A percentile compares a stretch with the other conserved stretches of the same genome.
Conservation (phyloP, 169 alveolate species). For the Perkinsus olseni region DNA sequence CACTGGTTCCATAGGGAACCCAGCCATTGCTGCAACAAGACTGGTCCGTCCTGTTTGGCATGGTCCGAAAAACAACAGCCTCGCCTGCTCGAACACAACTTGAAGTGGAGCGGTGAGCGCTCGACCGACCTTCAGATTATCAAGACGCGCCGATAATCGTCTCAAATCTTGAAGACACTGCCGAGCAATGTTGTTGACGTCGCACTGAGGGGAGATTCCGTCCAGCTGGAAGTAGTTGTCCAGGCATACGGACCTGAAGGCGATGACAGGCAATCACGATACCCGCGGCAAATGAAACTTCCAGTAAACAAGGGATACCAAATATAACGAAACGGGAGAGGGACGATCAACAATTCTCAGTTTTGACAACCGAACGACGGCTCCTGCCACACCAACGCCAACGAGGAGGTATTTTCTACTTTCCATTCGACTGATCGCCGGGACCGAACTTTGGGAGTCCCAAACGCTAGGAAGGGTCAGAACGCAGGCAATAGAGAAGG, state of each 20-base stretch:
- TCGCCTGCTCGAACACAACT: background rate
- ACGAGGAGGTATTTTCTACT: too few species aligned
- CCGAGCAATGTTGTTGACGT: background rate
- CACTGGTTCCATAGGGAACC: background rate
- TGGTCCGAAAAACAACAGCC: background rate
- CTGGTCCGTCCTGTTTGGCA: background rate
- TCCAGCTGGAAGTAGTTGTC: background rate
- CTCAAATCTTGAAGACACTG: background rate
- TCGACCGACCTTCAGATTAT: background rate
- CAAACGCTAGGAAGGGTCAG: too few species aligned
- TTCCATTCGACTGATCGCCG: too few species aligned
- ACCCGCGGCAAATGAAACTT: too few species aligned
- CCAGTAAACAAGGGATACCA: too few species aligned
- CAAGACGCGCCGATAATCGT: background rate
- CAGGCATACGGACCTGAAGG: background rate
- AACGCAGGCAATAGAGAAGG: too few species aligned
- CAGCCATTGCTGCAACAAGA: background rate
- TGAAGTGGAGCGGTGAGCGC: background rate
- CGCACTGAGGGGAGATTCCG: background rate
- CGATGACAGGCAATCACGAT: too few species aligned
- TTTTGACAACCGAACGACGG: too few species aligned
- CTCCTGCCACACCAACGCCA: too few species aligned
- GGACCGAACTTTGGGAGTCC: too few species aligned
- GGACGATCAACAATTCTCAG: too few species aligned
- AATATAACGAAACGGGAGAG: too few species aligned